phyloP scores from a whole-genome alignment of 2,329 filamentous ascomycete genomes.

The Sporothrix pseudoabietina region DNA sequence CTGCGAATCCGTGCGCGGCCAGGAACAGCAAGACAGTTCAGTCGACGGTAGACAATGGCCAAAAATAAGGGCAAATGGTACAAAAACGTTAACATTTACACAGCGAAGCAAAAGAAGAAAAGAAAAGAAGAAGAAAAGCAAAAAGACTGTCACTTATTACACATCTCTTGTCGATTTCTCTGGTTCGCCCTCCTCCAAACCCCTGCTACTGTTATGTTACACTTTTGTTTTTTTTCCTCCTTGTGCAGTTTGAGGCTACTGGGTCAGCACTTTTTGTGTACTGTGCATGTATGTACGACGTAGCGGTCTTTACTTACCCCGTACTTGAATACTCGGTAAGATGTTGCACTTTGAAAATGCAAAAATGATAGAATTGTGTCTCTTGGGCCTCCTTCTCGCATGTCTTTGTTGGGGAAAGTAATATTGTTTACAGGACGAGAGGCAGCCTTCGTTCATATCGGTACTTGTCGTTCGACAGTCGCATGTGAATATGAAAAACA shows the following conservation, averaged over 20 bases:
- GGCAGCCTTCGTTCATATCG: not conserved
- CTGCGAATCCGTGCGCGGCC: conserved; percentile 22
- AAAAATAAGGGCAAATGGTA: not conserved
- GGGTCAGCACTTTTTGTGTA: not conserved
- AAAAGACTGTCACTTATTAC: not conserved
- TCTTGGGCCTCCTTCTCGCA: not conserved
- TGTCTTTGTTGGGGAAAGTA: not conserved
- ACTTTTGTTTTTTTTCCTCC: not conserved
- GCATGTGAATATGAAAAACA: not conserved
- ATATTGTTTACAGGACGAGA: not conserved
- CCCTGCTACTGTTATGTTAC: not conserved
- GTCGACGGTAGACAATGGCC: not conserved
- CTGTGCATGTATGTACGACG: no score
- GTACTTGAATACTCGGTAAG: conserved; percentile 1
- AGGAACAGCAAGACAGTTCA: not conserved
- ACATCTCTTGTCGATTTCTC: conserved; percentile 1
- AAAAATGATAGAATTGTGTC: not conserved
- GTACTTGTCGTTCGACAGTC: not conserved
- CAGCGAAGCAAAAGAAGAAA: not conserved
- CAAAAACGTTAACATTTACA: not conserved
- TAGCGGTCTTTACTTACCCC: no score
- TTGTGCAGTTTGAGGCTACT: not conserved
- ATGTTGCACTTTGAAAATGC: not conserved
- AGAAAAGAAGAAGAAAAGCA: not conserved
- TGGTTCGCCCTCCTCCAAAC: conserved; percentile 5